Percentiles rank a stretch among this genome's conserved stretches.
Evolutionary conservation across 179 eudicot species (phyloP).

Genomic region (Patellifolia procumbens): DNA sequence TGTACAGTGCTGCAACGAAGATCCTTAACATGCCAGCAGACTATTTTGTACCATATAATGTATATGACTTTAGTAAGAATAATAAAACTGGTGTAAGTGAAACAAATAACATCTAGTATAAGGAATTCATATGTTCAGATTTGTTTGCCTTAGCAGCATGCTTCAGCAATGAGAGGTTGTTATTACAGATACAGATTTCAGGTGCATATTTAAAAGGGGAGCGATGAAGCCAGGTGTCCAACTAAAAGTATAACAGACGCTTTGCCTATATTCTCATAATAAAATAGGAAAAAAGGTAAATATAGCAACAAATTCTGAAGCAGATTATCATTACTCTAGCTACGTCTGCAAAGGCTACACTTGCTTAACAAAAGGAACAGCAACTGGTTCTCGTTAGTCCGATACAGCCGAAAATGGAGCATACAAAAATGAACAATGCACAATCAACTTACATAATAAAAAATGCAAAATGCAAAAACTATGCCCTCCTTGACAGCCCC

Average conservation of each 20-base stretch:
- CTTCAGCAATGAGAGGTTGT: neutral
- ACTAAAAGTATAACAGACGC: too few species aligned
- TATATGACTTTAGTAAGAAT: neutral
- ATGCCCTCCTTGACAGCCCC: slow-evolving; percentile 61
- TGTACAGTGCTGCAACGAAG: slow-evolving; percentile 58
- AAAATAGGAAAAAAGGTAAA: neutral
- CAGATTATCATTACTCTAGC: slow-evolving; percentile 18
- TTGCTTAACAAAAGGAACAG: slow-evolving; percentile 9
- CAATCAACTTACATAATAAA: neutral
- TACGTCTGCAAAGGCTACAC: slow-evolving; percentile 9
- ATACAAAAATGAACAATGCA: slow-evolving; percentile 3
- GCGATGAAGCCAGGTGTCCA: neutral
- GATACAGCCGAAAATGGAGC: neutral
- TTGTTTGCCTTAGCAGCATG: neutral
- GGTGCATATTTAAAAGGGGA: neutral
- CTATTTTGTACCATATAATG: neutral
- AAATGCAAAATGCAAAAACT: neutral
- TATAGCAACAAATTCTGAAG: slow-evolving; percentile 7
- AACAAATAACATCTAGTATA: neutral
- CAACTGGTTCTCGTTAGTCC: neutral
- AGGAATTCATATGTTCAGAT: neutral
- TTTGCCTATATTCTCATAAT: neutral
- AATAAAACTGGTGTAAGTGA: neutral
- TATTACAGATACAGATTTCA: neutral
- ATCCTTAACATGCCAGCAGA: slow-evolving; percentile 24